A percentile compares a stretch with the other conserved stretches of the same genome.
These are phyloP conservation scores for Magnolia changhungtana DNA, from an alignment of 164 flowering plant genomes.

Conservation along the genomic window DNA sequence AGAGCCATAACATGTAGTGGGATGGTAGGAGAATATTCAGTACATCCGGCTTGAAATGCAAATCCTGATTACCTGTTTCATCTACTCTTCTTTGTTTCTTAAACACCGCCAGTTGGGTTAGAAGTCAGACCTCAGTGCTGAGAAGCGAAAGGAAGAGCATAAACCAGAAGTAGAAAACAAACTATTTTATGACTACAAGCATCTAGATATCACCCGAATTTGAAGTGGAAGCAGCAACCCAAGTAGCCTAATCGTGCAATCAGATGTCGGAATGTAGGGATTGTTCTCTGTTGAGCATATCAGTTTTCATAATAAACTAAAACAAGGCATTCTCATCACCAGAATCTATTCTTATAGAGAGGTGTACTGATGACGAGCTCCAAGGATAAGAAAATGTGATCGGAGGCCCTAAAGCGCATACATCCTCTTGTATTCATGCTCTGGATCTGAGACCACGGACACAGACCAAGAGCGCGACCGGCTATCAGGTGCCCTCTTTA, in stretches of 20 bases:
- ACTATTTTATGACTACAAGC: neutral
- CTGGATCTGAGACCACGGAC: slow-evolving; percentile 62
- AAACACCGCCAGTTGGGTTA: neutral
- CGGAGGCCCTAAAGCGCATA: slow-evolving; percentile 63
- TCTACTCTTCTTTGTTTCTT: neutral
- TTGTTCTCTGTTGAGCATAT: neutral
- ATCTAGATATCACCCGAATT: neutral
- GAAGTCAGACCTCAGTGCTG: neutral
- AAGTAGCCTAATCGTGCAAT: neutral
- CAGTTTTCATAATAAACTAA: neutral
- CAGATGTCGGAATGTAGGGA: neutral
- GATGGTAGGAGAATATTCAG: neutral
- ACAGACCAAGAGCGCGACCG: slow-evolving; percentile 59
- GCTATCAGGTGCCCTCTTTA: slow-evolving; percentile 51
- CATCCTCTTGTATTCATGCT: slow-evolving; percentile 69
- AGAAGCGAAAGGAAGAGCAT: neutral
- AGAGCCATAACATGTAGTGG: neutral
- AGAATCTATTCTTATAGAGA: too few species aligned
- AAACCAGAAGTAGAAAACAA: neutral
- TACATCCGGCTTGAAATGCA: too few species aligned
- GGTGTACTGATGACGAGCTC: neutral
- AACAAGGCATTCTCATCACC: neutral
- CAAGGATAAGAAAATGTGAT: neutral
- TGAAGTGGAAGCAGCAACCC: neutral
- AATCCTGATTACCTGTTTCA: neutral